A percentile compares a stretch with the other conserved stretches of the same genome.
Conservation (phyloP, 2,329 filamentous ascomycete species). For the Metarhizium brunneum region DNA sequence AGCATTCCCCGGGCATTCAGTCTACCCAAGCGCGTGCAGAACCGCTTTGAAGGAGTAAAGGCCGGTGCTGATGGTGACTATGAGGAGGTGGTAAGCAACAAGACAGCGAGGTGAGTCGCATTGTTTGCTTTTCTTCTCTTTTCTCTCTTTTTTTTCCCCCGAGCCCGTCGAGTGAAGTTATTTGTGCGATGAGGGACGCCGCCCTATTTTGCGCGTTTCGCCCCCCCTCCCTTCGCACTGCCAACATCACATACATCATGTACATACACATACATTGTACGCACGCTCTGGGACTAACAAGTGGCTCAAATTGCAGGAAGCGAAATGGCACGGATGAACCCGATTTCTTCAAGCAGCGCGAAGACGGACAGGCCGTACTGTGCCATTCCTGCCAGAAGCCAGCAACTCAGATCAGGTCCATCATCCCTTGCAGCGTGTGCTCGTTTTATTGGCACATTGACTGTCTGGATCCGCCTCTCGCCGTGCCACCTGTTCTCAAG, state of each 20-base stretch:
- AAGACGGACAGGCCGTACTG: conserved; percentile 68
- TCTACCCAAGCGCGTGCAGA: conserved; percentile 61
- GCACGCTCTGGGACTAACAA: background rate
- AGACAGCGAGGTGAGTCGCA: conserved; percentile 54
- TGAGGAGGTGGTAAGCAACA: conserved; percentile 53
- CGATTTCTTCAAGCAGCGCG: conserved; percentile 60
- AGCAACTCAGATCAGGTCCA: conserved; percentile 51
- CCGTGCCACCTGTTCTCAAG: conserved; percentile 65
- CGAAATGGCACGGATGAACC: conserved; percentile 52
- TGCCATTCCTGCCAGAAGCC: conserved; percentile 68
- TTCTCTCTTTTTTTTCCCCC: no score
- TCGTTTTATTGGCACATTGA: conserved; percentile 82
- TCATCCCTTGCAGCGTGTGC: conserved; percentile 82
- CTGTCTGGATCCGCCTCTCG: conserved; percentile 76
- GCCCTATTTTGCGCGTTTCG: no score
- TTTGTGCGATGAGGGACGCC: no score
- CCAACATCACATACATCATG: no score
- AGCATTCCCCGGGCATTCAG: conserved; percentile 64
- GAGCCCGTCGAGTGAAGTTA: no score
- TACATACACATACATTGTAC: no score
- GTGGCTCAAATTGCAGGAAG: conserved; percentile 26
- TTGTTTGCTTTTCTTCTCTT: background rate
- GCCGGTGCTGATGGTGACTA: conserved; percentile 73
- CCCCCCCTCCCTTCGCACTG: no score
- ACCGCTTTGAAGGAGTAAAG: conserved; percentile 70